These are phyloP conservation scores for Arabidopsis suecica DNA, from an alignment of 345 rosid species.

Conservation along the genomic window DNA sequence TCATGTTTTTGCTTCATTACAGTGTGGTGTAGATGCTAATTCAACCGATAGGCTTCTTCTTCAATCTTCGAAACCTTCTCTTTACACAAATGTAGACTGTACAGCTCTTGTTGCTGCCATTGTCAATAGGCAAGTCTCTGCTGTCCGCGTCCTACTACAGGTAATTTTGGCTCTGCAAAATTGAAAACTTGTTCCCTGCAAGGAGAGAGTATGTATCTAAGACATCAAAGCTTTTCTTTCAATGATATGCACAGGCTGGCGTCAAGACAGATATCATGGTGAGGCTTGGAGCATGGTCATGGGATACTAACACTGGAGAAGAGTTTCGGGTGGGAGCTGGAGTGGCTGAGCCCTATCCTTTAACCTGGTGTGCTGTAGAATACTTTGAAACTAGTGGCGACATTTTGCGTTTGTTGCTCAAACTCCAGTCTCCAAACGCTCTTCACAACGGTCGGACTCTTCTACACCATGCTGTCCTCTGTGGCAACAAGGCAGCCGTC, in stretches of 20 bases:
- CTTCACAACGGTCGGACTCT: slow-evolving; percentile 80
- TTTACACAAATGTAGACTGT: slow-evolving; percentile 87
- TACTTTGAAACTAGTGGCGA: slow-evolving; percentile 83
- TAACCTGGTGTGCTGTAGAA: slow-evolving; percentile 95
- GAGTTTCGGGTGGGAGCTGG: slow-evolving; percentile 97
- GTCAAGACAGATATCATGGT: slow-evolving; percentile 61
- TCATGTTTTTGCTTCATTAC: slow-evolving; percentile 35
- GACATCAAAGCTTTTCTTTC: slow-evolving; percentile 23
- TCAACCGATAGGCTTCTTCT: slow-evolving; percentile 70
- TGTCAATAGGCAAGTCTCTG: slow-evolving; percentile 79
- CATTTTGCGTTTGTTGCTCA: slow-evolving; percentile 72
- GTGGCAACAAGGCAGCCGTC: slow-evolving; percentile 76
- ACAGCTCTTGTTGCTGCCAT: slow-evolving; percentile 86
- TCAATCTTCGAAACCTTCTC: slow-evolving; percentile 87
- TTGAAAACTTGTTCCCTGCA: slow-evolving; percentile 6
- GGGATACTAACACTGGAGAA: slow-evolving; percentile 90
- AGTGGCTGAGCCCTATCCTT: slow-evolving; percentile 86
- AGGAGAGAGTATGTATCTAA: slow-evolving; percentile 18
- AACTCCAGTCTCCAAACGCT: slow-evolving; percentile 51
- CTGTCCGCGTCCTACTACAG: slow-evolving; percentile 74
- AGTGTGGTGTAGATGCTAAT: slow-evolving; percentile 86
- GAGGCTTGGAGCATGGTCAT: slow-evolving; percentile 95
- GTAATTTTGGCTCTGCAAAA: slow-evolving; percentile 43
- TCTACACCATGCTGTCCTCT: slow-evolving; percentile 93
- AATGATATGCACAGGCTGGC: slow-evolving; percentile 62